Evolutionary conservation across 306 rosid species (phyloP).

Genomic region (Trifolium fragiferum): DNA sequence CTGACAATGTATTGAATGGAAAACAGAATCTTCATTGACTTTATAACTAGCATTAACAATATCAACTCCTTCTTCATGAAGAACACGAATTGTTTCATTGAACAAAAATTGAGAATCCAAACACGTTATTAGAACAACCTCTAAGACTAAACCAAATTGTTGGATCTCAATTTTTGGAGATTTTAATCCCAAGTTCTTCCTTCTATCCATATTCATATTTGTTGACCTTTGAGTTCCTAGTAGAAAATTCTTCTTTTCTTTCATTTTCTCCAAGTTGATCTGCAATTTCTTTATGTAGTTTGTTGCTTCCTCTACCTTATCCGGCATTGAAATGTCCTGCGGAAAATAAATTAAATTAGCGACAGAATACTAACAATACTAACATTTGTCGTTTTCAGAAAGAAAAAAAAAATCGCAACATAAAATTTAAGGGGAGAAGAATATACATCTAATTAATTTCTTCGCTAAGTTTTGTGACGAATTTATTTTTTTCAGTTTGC

Average conservation of each 20-base stretch:
- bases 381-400: background rate
- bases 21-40: conserved; percentile 47
- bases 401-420: background rate
- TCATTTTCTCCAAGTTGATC: conserved; percentile 63
- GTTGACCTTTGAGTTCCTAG: conserved; percentile 43
- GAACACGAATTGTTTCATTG: conserved; percentile 53
- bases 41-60: conserved; percentile 64
- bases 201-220: background rate
- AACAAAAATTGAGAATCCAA: conserved; percentile 63
- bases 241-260: conserved; percentile 60
- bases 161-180: conserved; percentile 65
- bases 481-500: background rate
- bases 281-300: conserved; percentile 69
- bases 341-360: background rate
- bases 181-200: conserved; percentile 6
- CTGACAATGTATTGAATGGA: conserved; percentile 67
- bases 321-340: conserved; percentile 59
- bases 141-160: conserved; percentile 53
- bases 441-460: background rate
- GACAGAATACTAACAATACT: background rate
- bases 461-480: background rate
- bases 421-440: background rate
- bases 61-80: conserved; percentile 69
- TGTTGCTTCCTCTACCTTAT: conserved; percentile 68
- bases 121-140: conserved; percentile 62